Evolutionary conservation across 805 yeast species (phyloP), one percentile per base, ranked within the genome.

Genomic region (Pichia nakasei): DNA sequence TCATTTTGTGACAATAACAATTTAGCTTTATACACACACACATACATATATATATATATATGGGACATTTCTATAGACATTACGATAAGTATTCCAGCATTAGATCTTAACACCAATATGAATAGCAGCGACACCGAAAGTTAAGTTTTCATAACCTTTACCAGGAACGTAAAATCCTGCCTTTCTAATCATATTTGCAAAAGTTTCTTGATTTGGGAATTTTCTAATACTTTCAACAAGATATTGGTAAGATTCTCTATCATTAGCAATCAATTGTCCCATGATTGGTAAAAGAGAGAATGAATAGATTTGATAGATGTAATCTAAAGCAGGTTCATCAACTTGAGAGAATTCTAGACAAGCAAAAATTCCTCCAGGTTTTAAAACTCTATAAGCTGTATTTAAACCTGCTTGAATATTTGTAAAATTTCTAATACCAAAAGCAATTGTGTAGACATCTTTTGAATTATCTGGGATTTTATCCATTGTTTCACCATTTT

Each of bases 281-380:
- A 94, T 82, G 53, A 91, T 73, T 20, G 98, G 98, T 52, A 93
- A 72, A 39, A 84, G 67, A 45, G 85, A 83, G 62, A 85, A 85
- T 15, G 96, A 85, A 75, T 95, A 93, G 35, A 86, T 81, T 59
- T 84, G 87, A 70, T 93, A 93, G 22, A 80, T 65, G 48, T 77
- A 70, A 60, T 86, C 91, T 42, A 93, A 68, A 9, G 80, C 58
- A 24, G 83, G 80, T 62, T 87, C 85, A 40, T 83, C 82, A 45
- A 93, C 96, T 60, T 89, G 93, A 43, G 95, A 83, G 59, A 93
- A 93, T 63, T 93, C 98, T 47, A 93, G 72, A 65, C 97, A 89
- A 33, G 96, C 96, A 62, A 93, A 93, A 38, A 93, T 85, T 56
- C 98, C 98, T 57, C 98, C 98, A 12, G 97, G 97, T 64, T 83